Conservation (phyloP, 768 basidiomycete genomes). For the Coprinellus micaceus region DNA sequence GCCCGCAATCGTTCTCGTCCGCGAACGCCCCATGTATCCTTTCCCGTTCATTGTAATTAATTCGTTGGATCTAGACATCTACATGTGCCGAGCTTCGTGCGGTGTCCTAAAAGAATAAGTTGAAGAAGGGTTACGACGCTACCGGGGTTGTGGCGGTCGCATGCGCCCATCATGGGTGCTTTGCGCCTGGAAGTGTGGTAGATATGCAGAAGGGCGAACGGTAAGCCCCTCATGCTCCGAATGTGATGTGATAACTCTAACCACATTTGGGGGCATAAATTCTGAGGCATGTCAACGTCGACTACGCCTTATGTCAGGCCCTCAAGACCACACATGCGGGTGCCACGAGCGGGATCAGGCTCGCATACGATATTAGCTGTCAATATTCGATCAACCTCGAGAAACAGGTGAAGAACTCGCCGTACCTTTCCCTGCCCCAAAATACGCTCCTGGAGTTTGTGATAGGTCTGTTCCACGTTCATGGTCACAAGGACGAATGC, state of each 20-base stretch:
- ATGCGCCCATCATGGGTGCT: too few relatives aligned
- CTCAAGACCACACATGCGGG: conserved; percentile 8
- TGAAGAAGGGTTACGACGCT: conserved; percentile 16
- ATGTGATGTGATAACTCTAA: conserved; percentile 14
- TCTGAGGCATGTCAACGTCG: conserved; percentile 22
- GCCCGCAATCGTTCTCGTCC: too few relatives aligned
- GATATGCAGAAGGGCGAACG: too few relatives aligned
- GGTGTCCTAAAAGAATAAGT: conserved; percentile 14
- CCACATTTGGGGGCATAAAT: too few relatives aligned
- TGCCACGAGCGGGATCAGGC: not conserved
- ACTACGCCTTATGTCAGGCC: too few relatives aligned
- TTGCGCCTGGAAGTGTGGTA: too few relatives aligned
- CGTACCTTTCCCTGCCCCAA: not conserved
- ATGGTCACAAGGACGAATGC: too few relatives aligned
- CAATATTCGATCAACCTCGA: not conserved
- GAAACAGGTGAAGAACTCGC: not conserved
- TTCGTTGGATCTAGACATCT: not conserved
- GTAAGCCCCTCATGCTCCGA: not conserved
- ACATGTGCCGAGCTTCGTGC: conserved; percentile 3
- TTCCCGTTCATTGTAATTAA: not conserved
- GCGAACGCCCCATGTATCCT: too few relatives aligned
- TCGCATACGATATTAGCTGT: not conserved
- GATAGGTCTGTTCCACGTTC: conserved; percentile 13
- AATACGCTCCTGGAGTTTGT: not conserved
- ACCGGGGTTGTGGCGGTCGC: conserved; percentile 28